Evolutionary conservation across 768 basidiomycete species (phyloP), one percentile per base, ranked within the genome.

Genomic region (Phylloporus scabripes): DNA sequence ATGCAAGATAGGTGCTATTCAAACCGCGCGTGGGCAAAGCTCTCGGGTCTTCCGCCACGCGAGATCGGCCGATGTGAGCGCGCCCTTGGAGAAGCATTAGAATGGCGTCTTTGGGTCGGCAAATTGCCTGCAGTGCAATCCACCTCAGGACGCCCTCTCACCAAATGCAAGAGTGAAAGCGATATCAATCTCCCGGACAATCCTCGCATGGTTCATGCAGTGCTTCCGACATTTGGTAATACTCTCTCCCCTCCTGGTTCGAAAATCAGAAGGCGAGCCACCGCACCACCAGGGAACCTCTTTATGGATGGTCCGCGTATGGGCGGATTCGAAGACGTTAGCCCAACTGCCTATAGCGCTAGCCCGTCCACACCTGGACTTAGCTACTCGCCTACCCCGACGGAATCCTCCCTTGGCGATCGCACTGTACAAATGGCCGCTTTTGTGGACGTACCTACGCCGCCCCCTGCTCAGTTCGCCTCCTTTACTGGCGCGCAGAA

Each of bases 51-150:
- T 2, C 81, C 85, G 0, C 82, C 90, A 5, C 72, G 82, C 36
- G 93, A 97, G 72, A 87, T 97, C 45, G 83, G 89, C 33, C 79
- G 82, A 15, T 93, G 91, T 61, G 94, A 97, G 67, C 81, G 88
- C 20, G 88, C 87, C 1, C 79, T 97, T 36, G 88, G 92, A 20
- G 82, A 83, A 62, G 84, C 90, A 8, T 78, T 95, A 17, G 83
- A 84, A 52, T 95, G 90, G 89, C 79, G 88, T n/a, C 80, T 94
- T 20, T 93, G 91, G 90, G 89, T 94, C 34, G 90, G 90, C 48
- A 91, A 91, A 68, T 70, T 73, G 59, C 69, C 70, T 45, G 61
- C 63, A 60, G 61, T 40, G 60, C 60, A 68, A 48, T 59, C 76
- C 40, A 46, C 51, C 54, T 47, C 58, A 17, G 40, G 52, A 60